A percentile compares a stretch with the other conserved stretches of the same genome.
phyloP scores from a whole-genome alignment of 108 stramenopile species.

The Conticribra weissflogii region DNA sequence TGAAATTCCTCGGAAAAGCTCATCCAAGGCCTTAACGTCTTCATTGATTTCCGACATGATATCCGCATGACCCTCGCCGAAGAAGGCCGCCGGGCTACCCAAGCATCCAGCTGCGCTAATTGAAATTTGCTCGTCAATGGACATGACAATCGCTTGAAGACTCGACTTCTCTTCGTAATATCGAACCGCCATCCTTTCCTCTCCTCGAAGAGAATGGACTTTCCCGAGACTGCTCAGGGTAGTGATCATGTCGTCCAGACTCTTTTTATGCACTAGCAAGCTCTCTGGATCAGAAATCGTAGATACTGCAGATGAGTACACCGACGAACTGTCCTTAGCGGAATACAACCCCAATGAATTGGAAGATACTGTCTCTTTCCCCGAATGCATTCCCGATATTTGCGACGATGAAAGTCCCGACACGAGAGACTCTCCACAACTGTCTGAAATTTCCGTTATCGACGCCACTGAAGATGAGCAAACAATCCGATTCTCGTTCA shows the following conservation, averaged over 20 bases:
- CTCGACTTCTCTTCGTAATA: conserved; percentile 79
- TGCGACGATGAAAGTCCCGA: conserved; percentile 34
- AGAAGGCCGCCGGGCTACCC: conserved; percentile 35
- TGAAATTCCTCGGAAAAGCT: conserved; percentile 76
- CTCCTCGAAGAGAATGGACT: conserved; percentile 78
- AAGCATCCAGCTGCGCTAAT: conserved; percentile 27
- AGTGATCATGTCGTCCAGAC: conserved; percentile 66
- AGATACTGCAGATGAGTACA: neutral
- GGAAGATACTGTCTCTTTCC: conserved; percentile 7
- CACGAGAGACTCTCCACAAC: conserved; percentile 24
- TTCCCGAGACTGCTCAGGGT: conserved; percentile 79
- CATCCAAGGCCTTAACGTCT: conserved; percentile 82
- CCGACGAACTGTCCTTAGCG: conserved; percentile 3
- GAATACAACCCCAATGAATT: conserved; percentile 9
- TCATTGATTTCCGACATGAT: conserved; percentile 83
- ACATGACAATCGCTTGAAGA: conserved; percentile 52
- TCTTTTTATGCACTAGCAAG: conserved; percentile 45
- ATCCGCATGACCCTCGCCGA: conserved; percentile 44
- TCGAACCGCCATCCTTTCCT: conserved; percentile 77
- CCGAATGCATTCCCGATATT: conserved; percentile 10
- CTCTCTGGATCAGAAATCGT: conserved; percentile 16
- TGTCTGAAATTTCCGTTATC: conserved; percentile 31
- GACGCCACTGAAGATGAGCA: conserved; percentile 28
- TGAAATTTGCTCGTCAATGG: conserved; percentile 37
- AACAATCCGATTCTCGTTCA: conserved; percentile 75